Conservation (phyloP, 306 rosid species). For the Sicyos edulis region DNA sequence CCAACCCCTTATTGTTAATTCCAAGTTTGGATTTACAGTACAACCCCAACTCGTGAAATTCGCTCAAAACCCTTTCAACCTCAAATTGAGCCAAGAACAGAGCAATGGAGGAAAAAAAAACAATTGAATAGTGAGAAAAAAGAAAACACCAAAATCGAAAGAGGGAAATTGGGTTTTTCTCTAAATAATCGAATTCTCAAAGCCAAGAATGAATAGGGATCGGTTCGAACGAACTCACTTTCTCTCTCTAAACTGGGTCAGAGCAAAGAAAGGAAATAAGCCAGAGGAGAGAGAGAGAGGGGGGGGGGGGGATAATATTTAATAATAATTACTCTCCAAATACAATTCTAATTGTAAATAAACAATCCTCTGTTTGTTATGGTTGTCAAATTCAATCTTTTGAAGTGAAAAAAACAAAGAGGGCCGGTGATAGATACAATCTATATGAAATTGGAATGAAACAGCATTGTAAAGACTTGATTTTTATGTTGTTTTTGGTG, state of each 20-base stretch:
- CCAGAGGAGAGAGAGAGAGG: slow-evolving; percentile 25
- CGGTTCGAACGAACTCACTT: slow-evolving; percentile 33
- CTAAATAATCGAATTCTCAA: slow-evolving; percentile 31
- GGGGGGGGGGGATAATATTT: slow-evolving; percentile 18
- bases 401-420: slow-evolving; percentile 38
- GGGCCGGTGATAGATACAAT: slow-evolving; percentile 4
- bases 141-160: slow-evolving; percentile 21
- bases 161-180: slow-evolving; percentile 13
- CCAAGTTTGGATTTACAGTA: slow-evolving; percentile 30
- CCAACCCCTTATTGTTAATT: slow-evolving; percentile 25
- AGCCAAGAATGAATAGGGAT: slow-evolving; percentile 56
- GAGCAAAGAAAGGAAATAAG: slow-evolving; percentile 24
- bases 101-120: slow-evolving; percentile 34
- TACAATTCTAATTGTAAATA: neutral
- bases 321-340: neutral
- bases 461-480: slow-evolving; percentile 15
- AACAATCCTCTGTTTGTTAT: slow-evolving; percentile 19
- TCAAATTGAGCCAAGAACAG: slow-evolving; percentile 44
- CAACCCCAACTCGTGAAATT: slow-evolving; percentile 11
- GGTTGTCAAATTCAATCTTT: too few relatives aligned
- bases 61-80: slow-evolving; percentile 63
- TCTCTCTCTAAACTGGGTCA: slow-evolving; percentile 26
- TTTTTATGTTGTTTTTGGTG: slow-evolving; percentile 28
- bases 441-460: slow-evolving; percentile 21
- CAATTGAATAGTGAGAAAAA: slow-evolving; percentile 14